Evolutionary conservation across 1,284 basidiomycete genomes (phyloP).

Genomic region (Ustilago curta): DNA sequence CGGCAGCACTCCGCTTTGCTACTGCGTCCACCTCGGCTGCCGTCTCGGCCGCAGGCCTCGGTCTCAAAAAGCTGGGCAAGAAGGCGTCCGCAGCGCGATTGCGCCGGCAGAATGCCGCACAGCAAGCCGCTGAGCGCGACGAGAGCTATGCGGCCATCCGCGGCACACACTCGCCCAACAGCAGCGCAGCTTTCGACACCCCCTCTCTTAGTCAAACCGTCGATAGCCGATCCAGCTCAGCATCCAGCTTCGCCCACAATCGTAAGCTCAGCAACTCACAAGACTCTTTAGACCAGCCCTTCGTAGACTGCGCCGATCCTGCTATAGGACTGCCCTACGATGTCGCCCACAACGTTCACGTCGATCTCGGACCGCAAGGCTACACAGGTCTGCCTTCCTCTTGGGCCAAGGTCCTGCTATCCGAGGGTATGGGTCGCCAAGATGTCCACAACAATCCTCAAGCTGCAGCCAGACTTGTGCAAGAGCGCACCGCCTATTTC

Average conservation of each 20-base stretch:
- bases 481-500: constrained; percentile 43
- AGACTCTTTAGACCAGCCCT: constrained; percentile 7
- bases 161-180: constrained; percentile 1
- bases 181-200: neutral
- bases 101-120: constrained; percentile 29
- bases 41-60: constrained; percentile 45
- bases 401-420: constrained; percentile 52
- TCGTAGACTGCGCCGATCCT: constrained; percentile 44
- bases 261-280: constrained; percentile 7
- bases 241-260: constrained; percentile 3
- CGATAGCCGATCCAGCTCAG: neutral
- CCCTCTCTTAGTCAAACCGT: neutral
- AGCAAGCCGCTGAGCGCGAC: constrained; percentile 28
- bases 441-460: constrained; percentile 33
- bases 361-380: constrained; percentile 58
- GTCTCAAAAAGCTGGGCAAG: constrained; percentile 56
- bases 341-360: constrained; percentile 61
- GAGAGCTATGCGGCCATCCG: constrained; percentile 28
- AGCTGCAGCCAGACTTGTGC: constrained; percentile 33
- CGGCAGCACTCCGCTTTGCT: constrained; percentile 37
- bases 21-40: constrained; percentile 45
- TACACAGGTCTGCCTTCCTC: constrained; percentile 56
- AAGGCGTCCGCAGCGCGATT: constrained; percentile 47
- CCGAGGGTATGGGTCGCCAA: constrained; percentile 42
- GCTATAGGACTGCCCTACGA: constrained; percentile 56